Conservation (phyloP, 257 asterid genomes). For the Przewalskia tangutica region DNA sequence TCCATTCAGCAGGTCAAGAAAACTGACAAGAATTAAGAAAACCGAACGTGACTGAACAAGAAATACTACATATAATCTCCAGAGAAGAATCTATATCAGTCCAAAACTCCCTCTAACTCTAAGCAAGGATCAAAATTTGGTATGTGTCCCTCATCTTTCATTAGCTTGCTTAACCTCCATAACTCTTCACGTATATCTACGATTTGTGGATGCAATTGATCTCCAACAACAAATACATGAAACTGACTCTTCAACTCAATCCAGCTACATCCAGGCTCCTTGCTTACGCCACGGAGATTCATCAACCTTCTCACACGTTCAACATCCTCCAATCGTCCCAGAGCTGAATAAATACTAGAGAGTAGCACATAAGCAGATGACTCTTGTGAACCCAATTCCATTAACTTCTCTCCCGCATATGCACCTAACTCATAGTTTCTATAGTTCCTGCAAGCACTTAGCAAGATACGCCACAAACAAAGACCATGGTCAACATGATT, state of each 20-base stretch:
- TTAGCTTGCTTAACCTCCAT: slow-evolving; percentile 31
- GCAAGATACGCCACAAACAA: slow-evolving; percentile 69
- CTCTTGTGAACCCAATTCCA: slow-evolving; percentile 65
- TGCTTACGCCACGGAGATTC: slow-evolving; percentile 55
- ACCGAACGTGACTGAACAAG: neutral
- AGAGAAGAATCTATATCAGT: neutral
- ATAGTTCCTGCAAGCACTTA: slow-evolving; percentile 66
- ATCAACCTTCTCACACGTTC: slow-evolving; percentile 60
- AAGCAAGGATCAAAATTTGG: slow-evolving; percentile 18
- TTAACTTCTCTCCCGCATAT: slow-evolving; percentile 72
- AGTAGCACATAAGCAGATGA: slow-evolving; percentile 76
- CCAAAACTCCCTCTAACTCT: slow-evolving; percentile 10
- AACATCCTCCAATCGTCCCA: slow-evolving; percentile 55
- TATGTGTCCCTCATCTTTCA: slow-evolving; percentile 39
- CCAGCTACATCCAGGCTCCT: slow-evolving; percentile 97
- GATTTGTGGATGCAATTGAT: slow-evolving; percentile 56
- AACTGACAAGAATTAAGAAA: neutral
- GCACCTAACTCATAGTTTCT: slow-evolving; percentile 72
- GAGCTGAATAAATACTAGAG: slow-evolving; percentile 67
- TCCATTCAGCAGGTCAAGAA: too few relatives aligned
- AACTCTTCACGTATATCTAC: slow-evolving; percentile 40
- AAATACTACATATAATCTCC: neutral
- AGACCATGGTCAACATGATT: slow-evolving; percentile 46
- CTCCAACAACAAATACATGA: slow-evolving; percentile 77
- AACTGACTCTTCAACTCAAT: slow-evolving; percentile 67